Evolutionary conservation across 768 basidiomycete species (phyloP).

Genomic region (Sporobolomyces roseus): DNA sequence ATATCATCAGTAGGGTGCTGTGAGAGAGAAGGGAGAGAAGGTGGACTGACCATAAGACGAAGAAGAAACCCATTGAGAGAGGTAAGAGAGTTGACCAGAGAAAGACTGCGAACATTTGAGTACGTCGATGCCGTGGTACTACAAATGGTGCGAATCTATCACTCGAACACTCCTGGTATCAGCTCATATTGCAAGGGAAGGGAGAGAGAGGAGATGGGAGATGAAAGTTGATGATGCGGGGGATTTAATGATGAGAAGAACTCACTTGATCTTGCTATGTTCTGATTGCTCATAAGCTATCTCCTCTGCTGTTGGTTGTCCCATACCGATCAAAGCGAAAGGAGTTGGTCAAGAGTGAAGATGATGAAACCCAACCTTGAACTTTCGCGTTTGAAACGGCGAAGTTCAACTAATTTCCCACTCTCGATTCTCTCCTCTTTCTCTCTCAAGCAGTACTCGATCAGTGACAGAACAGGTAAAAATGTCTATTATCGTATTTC

Average conservation of each 20-base stretch:
- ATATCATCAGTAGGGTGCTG: not conserved
- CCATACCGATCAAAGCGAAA: not conserved
- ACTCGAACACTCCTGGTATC: not conserved
- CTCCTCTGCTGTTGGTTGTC: not conserved
- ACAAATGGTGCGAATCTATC: constrained; percentile 70
- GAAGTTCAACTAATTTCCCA: no score
- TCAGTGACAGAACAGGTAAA: no score
- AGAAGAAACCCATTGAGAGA: constrained; percentile 62
- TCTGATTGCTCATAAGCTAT: not conserved
- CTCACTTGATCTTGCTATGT: constrained; percentile 23
- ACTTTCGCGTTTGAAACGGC: no score
- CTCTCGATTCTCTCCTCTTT: no score
- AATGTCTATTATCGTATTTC: no score
- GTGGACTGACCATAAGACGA: constrained; percentile 70
- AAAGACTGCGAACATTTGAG: constrained; percentile 86
- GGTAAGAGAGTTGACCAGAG: constrained; percentile 79
- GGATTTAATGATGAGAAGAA: not conserved
- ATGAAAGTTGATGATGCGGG: not conserved
- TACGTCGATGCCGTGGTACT: constrained; percentile 67
- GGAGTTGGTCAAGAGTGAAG: not conserved
- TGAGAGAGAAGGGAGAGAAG: not conserved
- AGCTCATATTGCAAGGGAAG: no score
- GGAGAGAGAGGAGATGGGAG: not conserved
- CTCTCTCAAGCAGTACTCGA: no score
- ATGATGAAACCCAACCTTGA: no score